phyloP scores from a whole-genome alignment of 179 eudicot genomes.

The Actinidia arguta region DNA sequence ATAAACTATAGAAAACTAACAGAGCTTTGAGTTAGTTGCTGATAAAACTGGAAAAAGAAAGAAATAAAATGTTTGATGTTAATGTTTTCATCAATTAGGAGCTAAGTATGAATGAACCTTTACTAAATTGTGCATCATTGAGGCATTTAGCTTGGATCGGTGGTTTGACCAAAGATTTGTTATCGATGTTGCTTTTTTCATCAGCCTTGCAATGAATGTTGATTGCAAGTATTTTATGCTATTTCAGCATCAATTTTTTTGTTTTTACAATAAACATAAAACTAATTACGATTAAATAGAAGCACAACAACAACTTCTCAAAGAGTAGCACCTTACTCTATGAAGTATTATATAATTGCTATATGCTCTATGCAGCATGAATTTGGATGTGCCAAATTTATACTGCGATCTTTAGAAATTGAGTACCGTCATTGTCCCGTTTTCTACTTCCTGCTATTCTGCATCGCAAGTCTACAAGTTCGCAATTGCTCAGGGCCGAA shows the following conservation, averaged over 20 bases:
- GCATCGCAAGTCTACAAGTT: background rate
- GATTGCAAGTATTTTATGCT: background rate
- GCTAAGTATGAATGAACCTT: background rate
- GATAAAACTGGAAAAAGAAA: background rate
- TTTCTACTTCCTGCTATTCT: background rate
- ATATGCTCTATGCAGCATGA: background rate
- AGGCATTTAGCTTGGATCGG: background rate
- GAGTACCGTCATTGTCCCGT: background rate
- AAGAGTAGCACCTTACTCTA: background rate
- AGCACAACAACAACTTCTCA: background rate
- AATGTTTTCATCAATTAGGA: background rate
- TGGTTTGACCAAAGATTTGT: background rate
- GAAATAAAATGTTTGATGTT: background rate
- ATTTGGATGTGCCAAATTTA: background rate
- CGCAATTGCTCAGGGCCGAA: too few relatives aligned
- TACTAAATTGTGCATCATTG: background rate
- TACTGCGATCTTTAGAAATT: background rate
- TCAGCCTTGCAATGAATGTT: background rate
- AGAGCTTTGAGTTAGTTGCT: background rate
- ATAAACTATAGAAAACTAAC: background rate
- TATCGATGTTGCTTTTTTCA: background rate
- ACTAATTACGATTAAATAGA: background rate
- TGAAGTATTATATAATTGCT: background rate
- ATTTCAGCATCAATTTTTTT: background rate
- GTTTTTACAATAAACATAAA: background rate